Base-by-base conservation (phyloP, 208 protist genomes). In the Trypanosomatidae sp. region DNA sequence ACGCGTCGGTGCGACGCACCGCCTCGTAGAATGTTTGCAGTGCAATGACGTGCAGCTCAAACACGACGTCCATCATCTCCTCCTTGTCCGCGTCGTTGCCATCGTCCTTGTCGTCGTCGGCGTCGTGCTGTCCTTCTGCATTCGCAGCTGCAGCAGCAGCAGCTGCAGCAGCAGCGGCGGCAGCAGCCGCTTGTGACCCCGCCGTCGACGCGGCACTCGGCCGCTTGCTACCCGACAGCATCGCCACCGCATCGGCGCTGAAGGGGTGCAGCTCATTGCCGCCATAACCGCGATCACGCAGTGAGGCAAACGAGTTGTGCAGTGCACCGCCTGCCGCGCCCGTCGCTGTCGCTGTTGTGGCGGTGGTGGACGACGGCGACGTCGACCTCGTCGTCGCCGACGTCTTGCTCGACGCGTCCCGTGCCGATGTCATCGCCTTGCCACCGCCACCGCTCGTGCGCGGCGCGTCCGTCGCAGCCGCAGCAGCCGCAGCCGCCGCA, bases 11-110 rank as follows among this genome's bases (percentile, higher is more conserved):
- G 48, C 66, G 51, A 15, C 55, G 60, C 4, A 82, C 50, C 8
- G 86, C 63, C 35, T 85, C 66, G 63, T 94, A 90, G 11, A 94
- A 42, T 13, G 59, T 60, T 63, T 90, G 73, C 62, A 94, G 48
- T 32, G 60, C 71, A 35, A 91, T 60, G 28, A 49, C 67, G 28
- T 91, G 78, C 53, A 82, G 60, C 57, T 82, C 61, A 56, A 91
- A 50, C 25, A 64, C 61, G 32, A 89, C 16, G 46, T 75, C 61
- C 15, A 48, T 25, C 56, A 56, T n/a, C 35, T 3, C 27, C 52
- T 53, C 53, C 20, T 62, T 53, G 16, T 25, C 50, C 13, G 16
- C 32, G n/a, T 33, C 27, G 16, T 35, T 47, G 22, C 21, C 19
- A 13, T 33, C 48, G 13, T 19, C 48, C 2, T 23, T 33, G n/a